phyloP scores from a whole-genome alignment of 2,329 filamentous ascomycete genomes.

The Neopestalotiopsis rosae region DNA sequence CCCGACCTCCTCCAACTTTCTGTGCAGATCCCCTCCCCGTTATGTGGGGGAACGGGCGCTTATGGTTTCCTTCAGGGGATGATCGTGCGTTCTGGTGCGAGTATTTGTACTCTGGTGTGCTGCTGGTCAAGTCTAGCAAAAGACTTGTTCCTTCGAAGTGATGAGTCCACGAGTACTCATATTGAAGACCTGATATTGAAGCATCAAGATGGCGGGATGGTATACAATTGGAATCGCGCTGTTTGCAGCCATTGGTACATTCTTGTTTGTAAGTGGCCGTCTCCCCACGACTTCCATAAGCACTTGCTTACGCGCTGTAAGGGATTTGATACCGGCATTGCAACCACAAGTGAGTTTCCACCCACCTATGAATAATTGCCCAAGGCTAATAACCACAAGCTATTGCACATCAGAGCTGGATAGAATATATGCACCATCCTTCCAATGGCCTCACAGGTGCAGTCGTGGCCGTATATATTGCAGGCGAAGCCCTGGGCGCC shows the following conservation, averaged over 20 bases:
- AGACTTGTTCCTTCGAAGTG: neutral
- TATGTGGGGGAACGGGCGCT: constrained; percentile 3
- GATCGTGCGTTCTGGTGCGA: neutral
- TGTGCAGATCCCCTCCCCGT: constrained; percentile 7
- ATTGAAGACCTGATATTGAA: neutral
- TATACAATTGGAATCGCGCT: constrained; percentile 58
- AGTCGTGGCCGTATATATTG: constrained; percentile 64
- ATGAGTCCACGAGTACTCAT: neutral
- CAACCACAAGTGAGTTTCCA: constrained; percentile 53
- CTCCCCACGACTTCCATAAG: too few species aligned
- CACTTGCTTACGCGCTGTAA: constrained; percentile 11
- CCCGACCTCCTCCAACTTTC: constrained; percentile 9
- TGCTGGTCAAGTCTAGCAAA: neutral
- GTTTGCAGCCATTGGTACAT: constrained; percentile 64
- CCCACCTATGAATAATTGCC: neutral
- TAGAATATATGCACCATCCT: constrained; percentile 62
- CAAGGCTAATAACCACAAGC: constrained; percentile 36
- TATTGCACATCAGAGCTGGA: constrained; percentile 65
- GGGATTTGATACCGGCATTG: constrained; percentile 62
- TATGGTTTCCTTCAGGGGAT: neutral
- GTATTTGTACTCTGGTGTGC: neutral
- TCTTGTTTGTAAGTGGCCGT: constrained; percentile 54
- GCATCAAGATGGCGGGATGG: constrained; percentile 23
- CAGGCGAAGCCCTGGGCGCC: constrained; percentile 62
- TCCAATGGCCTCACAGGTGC: constrained; percentile 58